Conservation (phyloP, 106 monocot genomes). For the Vanilla planifolia region DNA sequence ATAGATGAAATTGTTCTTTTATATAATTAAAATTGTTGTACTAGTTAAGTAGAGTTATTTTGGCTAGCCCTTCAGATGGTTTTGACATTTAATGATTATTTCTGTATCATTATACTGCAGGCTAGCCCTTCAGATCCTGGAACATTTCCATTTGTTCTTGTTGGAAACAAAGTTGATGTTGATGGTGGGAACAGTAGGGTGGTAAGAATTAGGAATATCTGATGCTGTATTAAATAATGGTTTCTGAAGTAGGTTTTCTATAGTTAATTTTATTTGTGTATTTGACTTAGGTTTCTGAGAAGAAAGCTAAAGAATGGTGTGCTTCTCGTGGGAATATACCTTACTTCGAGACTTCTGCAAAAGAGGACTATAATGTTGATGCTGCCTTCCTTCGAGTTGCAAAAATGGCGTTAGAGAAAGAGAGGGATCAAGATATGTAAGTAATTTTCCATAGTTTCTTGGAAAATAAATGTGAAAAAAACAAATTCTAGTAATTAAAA, state of each 20-base stretch:
- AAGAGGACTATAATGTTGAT: slow-evolving; percentile 82
- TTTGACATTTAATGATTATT: no score
- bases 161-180: slow-evolving; percentile 88
- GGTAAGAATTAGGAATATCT: slow-evolving; percentile 23
- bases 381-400: slow-evolving; percentile 74
- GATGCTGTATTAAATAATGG: neutral
- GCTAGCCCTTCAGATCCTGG: slow-evolving; percentile 72
- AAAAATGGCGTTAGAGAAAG: slow-evolving; percentile 66
- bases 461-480: no score
- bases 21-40: no score
- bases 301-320: slow-evolving; percentile 89
- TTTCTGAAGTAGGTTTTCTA: neutral
- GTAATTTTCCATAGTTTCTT: no score
- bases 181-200: slow-evolving; percentile 86
- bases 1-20: no score
- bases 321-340: slow-evolving; percentile 70
- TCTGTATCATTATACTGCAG: slow-evolving; percentile 23
- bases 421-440: slow-evolving; percentile 72
- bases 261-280: neutral
- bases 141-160: slow-evolving; percentile 70
- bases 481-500: no score
- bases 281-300: slow-evolving; percentile 63
- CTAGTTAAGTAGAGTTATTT: no score
- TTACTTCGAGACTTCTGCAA: slow-evolving; percentile 91
- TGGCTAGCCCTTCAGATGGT: no score